A percentile compares a stretch with the other conserved stretches of the same genome.
These are phyloP conservation scores for Polymyxa betae DNA, from an alignment of 208 protist genomes.

Conservation along the genomic window DNA sequence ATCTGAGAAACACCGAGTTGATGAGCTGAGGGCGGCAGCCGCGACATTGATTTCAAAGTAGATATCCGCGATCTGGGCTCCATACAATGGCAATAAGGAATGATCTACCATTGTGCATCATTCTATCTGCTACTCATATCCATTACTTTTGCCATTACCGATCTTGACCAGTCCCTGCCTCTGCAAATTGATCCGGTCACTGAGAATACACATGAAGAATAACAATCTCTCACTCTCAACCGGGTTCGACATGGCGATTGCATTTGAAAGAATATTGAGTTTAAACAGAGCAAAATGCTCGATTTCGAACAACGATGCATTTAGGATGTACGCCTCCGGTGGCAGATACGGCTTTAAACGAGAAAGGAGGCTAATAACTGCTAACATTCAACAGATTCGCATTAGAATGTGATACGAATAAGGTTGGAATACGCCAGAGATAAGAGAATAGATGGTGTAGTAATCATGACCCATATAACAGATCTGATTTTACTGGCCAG, in stretches of 20 bases:
- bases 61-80: too few relatives aligned
- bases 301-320: neutral
- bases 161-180: slow-evolving; percentile 10
- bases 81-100: too few relatives aligned
- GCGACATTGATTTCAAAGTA: too few relatives aligned
- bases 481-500: neutral
- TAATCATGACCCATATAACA: neutral
- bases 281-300: neutral
- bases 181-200: slow-evolving; percentile 42
- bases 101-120: too few relatives aligned
- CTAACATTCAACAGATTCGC: neutral
- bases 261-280: neutral
- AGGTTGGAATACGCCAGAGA: neutral
- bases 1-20: too few relatives aligned
- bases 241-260: neutral
- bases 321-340: slow-evolving; percentile 28
- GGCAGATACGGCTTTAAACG: too few relatives aligned
- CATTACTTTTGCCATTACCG: neutral
- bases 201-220: neutral
- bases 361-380: too few relatives aligned
- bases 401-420: slow-evolving; percentile 33
- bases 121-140: too few relatives aligned
- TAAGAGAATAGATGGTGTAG: neutral
- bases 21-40: too few relatives aligned
- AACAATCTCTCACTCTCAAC: neutral